Base-by-base conservation (phyloP, 1,284 basidiomycete species). In the Boletus smithii region DNA sequence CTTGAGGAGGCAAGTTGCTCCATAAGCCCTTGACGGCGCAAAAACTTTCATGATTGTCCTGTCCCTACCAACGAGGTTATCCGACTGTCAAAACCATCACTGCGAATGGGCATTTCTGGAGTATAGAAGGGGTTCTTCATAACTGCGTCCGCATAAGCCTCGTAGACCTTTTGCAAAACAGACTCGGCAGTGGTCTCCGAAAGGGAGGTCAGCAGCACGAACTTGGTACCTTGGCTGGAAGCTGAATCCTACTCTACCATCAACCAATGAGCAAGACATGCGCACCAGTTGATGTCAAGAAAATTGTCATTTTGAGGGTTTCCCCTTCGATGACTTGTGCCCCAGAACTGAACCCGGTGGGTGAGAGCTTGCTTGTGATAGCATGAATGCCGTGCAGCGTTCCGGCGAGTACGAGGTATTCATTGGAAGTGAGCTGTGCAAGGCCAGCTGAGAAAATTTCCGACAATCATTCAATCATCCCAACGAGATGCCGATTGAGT, bases 61-160 rank as follows among this genome's bases (percentile, higher is more conserved):
- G 63, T 68, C 18, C 81, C 83, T 57, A 88, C 73, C 33, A 89
- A 67, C 9, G 75, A 62, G 11, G 74, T 71, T 44, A 91, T 81
- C 32, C 83, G 80, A 30, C 70, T 73, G 62, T 99, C 95, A 62
- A 99, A 99, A 8, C 81, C 83, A 58, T 94, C 88, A 43, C 80
- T 90, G 41, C 95, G 84, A 57, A 99, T 95, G 1, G 97, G 97
- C 95, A 99, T 99, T 69, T 99, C 97, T 22, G 90, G 88, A 4
- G 93, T 97, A 67, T 99, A 94, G 71, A 99, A 99, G 1, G 97
- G 97, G 64, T 98, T 98, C 76, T 99, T 98, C 93, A 97, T 97
- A 45, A 97, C 94, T 5, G 89, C 85, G 63, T 97, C 95, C 2
- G 92, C 78, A 71, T 95, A 97, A 13, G 80, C 80, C 67, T 95